These are phyloP conservation scores for Pharnaceum exiguum DNA, from an alignment of 148 eudicot genomes.

Conservation along the genomic window DNA sequence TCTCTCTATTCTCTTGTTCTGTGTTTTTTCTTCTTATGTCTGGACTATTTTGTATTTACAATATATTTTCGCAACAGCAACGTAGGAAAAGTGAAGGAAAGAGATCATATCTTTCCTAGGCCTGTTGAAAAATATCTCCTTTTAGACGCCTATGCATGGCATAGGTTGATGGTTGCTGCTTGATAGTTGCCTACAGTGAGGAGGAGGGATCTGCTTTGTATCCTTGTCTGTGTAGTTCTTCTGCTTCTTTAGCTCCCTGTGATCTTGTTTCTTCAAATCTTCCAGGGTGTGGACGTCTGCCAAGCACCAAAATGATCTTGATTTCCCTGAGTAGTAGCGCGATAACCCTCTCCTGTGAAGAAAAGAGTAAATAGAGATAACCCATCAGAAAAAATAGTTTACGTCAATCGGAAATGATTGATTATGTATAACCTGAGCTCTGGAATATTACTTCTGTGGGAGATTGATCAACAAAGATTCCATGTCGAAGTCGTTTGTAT, in stretches of 20 bases:
- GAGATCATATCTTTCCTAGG: neutral
- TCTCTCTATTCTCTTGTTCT: neutral
- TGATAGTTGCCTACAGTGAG: constrained; percentile 26
- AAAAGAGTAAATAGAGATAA: neutral
- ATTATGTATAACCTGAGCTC: too few species aligned
- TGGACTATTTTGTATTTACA: constrained; percentile 10
- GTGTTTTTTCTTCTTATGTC: too few species aligned
- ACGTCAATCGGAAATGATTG: too few species aligned
- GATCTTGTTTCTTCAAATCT: constrained; percentile 28
- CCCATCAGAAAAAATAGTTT: neutral
- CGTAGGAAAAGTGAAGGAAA: neutral
- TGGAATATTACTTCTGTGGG: constrained; percentile 23
- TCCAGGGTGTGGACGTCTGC: constrained; percentile 30
- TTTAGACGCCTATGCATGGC: constrained; percentile 22
- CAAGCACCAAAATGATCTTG: constrained; percentile 27
- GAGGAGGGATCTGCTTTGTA: constrained; percentile 4
- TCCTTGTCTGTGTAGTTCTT: constrained; percentile 15
- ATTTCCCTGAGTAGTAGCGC: constrained; percentile 29
- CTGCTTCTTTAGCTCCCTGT: constrained; percentile 19
- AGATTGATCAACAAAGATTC: constrained; percentile 20
- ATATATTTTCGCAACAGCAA: neutral
- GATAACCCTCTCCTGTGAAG: constrained; percentile 27
- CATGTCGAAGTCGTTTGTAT: constrained; percentile 20
- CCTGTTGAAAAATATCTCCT: neutral
- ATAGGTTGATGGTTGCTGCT: constrained; percentile 5